A percentile compares a stretch with the other conserved stretches of the same genome.
Conservation (phyloP, 768 basidiomycete genomes). For the Kwoniella europaea region DNA sequence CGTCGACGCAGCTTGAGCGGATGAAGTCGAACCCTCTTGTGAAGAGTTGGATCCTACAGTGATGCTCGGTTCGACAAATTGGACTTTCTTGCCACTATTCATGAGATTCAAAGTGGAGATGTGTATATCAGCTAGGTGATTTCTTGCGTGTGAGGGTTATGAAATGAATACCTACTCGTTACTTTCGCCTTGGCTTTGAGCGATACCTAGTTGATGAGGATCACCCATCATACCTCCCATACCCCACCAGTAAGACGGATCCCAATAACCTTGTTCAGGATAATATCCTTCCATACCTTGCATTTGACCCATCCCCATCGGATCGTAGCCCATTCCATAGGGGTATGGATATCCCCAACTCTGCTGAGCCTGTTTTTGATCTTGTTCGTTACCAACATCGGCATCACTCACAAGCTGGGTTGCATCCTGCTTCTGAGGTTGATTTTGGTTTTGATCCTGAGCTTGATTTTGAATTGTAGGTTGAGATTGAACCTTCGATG, state of each 20-base stretch:
- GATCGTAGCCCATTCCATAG: conserved; percentile 5
- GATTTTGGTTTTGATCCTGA: background rate
- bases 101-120: background rate
- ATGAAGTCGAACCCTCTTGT: background rate
- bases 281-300: conserved; percentile 18
- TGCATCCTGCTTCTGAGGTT: background rate
- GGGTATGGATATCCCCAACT: conserved; percentile 21
- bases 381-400: background rate
- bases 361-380: conserved; percentile 12
- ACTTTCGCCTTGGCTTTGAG: background rate
- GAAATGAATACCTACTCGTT: background rate
- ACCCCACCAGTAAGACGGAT: conserved; percentile 32
- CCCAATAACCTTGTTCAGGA: conserved; percentile 30
- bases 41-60: background rate
- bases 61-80: conserved; percentile 21
- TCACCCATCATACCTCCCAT: conserved; percentile 19
- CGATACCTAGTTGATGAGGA: background rate
- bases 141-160: no score
- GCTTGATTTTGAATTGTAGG: background rate
- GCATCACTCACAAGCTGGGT: background rate
- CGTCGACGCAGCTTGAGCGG: background rate
- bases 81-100: conserved; percentile 18
- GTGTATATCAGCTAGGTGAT: no score
- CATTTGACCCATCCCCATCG: conserved; percentile 8
- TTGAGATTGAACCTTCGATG: background rate